These are phyloP conservation scores for Euphorbia peplus DNA, from an alignment of 345 rosid genomes.

Conservation along the genomic window DNA sequence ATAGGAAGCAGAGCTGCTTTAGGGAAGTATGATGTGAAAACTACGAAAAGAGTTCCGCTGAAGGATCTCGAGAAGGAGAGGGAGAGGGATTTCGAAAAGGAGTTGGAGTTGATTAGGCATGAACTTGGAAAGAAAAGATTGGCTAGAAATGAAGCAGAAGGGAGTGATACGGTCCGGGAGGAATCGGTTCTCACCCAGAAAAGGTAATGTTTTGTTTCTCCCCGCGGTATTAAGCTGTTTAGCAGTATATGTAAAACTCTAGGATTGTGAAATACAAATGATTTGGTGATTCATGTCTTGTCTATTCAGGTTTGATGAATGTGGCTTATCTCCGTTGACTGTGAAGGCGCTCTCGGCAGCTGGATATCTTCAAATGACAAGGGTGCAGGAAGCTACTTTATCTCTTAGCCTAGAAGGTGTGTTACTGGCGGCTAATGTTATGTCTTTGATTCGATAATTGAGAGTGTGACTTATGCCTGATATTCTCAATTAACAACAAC, in stretches of 20 bases:
- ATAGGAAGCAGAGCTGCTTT: conserved; percentile 70
- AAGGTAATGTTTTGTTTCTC: conserved; percentile 33
- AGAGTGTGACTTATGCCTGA: background rate
- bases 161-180: conserved; percentile 24
- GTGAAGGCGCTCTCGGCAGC: conserved; percentile 70
- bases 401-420: conserved; percentile 72
- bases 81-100: conserved; percentile 48
- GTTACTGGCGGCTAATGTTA: conserved; percentile 3
- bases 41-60: conserved; percentile 58
- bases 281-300: conserved; percentile 13
- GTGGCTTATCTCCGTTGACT: conserved; percentile 73
- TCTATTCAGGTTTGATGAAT: conserved; percentile 70
- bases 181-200: conserved; percentile 57
- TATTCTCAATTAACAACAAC: too few relatives aligned
- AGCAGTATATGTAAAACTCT: background rate
- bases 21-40: conserved; percentile 67
- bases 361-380: conserved; percentile 82
- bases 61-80: conserved; percentile 47
- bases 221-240: background rate
- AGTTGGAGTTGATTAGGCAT: conserved; percentile 54
- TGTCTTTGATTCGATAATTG: background rate
- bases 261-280: too few relatives aligned
- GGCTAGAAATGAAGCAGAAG: conserved; percentile 30
- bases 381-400: conserved; percentile 81
- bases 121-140: conserved; percentile 48